Base-by-base conservation (phyloP, 768 basidiomycete species). In the Termitomyces sp. region DNA sequence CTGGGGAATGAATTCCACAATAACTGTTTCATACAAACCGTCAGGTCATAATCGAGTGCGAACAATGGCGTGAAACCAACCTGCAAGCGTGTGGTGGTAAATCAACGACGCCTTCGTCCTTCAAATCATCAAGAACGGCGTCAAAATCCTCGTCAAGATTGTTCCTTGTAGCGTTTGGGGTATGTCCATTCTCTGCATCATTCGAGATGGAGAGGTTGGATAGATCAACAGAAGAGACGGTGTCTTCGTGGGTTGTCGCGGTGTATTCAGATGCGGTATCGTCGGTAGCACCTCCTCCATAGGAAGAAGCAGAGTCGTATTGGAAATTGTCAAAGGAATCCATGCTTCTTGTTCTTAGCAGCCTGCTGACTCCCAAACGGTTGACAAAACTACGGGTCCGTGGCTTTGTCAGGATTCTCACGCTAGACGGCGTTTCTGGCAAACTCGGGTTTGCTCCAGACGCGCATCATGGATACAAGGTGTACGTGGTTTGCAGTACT, bases 1-100 rank as follows among this genome's bases (percentile, higher is more conserved):
- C 90, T 6, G 97, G 95, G 46, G 92, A 94, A 73, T 98, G 96
- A 42, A 98, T 98, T 23, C 97, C 97, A 66, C 97, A 99, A 67
- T 99, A 99, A 69, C 96, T 97, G 60, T 37, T 19, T 42, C 42
- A 41, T 62, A 54, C 54, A 59, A 61, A 43, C 58, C 46, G 56
- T 53, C 48, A 64, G 53, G 53, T 54, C 25, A 27, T n/a, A 46
- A 42, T n/a, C n/a, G 61, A 64, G 47, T 59, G 43, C 31, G 19
- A 46, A 41, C 40, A 37, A 37, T n/a, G 50, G 11, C 21, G 43
- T 46, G 37, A 54, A 38, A 75, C 82, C 59, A 55, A 94, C 95
- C 92, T 94, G 91, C 95, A 98, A 9, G 96, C 96, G 71, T 98
- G 96, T 10, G 89, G 84, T 2, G 93, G 93, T 50, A 95, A 70